Evolutionary conservation across 306 rosid species (phyloP), one percentile per base, ranked within the genome.

Genomic region (Glycine tomentella): DNA sequence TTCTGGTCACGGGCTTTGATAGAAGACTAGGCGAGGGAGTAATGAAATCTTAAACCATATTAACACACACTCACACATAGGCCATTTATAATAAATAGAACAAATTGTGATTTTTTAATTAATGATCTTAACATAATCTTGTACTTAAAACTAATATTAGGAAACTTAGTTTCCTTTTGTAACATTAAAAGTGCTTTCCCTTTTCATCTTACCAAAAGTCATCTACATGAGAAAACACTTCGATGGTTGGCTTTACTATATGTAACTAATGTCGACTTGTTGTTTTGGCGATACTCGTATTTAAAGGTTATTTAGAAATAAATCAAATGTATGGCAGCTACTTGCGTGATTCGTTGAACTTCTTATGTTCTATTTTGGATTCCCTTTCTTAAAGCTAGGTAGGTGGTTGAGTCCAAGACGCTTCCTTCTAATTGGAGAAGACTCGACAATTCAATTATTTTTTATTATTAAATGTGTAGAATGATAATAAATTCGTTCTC

Each of bases 331-430:
- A n/a, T 36, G 7, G 33, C 50, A 1, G 52, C 55, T 12, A 20
- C 16, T 66, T 67, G 57, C n/a, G 65, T 77, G 73, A 36, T 53
- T 78, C 33, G 52, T 71, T 80, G 34, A 80, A 69, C 63, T 55
- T 66, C 52, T 31, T 8, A 25, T 25, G 17, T 42, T 36, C 17
- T 25, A 5, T 56, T 36, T 44, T n/a, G 9, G 25, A 11, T 58
- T 75, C 17, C 52, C 9, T 77, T 67, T 67, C 25, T 17, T 59
- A 14, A 17, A 11, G 3, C 4, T 57, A 45, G 36, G 25, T 68
- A 45, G 49, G 25, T 68, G 51, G 84, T 16, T 80, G 13, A 61
- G 79, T 72, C 83, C 73, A 50, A 80, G 7, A 80, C 84, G 84
- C 42, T 72, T 80, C 67, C 58, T 62, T 72, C 74, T 20, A 16